phyloP scores from a whole-genome alignment of 2,329 filamentous ascomycete genomes.

The Clathrospora elynae region DNA sequence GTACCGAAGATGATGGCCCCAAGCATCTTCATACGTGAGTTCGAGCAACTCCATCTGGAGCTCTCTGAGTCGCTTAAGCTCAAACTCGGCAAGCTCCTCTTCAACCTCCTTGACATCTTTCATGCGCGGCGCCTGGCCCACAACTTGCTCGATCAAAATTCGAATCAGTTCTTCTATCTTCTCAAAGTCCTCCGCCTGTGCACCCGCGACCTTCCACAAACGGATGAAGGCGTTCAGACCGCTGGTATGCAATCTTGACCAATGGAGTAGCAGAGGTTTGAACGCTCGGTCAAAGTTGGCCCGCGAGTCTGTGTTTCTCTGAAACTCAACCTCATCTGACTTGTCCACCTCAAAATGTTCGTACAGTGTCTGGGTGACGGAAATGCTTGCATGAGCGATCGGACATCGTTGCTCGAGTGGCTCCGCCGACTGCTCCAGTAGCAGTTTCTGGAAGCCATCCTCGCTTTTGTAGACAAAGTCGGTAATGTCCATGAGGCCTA shows the following conservation, averaged over 20 bases:
- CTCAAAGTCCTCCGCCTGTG: conserved; percentile 83
- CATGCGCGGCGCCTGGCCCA: conserved; percentile 78
- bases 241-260: conserved; percentile 86
- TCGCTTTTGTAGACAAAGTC: conserved; percentile 93
- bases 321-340: conserved; percentile 76
- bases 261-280: conserved; percentile 85
- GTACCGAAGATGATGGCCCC: conserved; percentile 81
- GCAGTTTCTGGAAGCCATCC: conserved; percentile 86
- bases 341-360: conserved; percentile 95
- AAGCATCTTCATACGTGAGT: conserved; percentile 89
- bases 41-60: conserved; percentile 94
- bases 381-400: conserved; percentile 81
- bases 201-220: conserved; percentile 88
- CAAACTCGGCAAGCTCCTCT: conserved; percentile 84
- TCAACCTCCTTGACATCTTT: conserved; percentile 87
- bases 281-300: conserved; percentile 86
- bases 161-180: conserved; percentile 91
- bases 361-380: conserved; percentile 85
- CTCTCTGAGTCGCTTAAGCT: conserved; percentile 76
- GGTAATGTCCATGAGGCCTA: conserved; percentile 97
- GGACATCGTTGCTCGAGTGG: conserved; percentile 77
- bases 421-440: conserved; percentile 84
- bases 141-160: conserved; percentile 86
- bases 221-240: conserved; percentile 86
- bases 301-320: conserved; percentile 75